These are phyloP conservation scores for Pascua guehoae DNA, from an alignment of 1,284 basidiomycete genomes.

Conservation along the genomic window DNA sequence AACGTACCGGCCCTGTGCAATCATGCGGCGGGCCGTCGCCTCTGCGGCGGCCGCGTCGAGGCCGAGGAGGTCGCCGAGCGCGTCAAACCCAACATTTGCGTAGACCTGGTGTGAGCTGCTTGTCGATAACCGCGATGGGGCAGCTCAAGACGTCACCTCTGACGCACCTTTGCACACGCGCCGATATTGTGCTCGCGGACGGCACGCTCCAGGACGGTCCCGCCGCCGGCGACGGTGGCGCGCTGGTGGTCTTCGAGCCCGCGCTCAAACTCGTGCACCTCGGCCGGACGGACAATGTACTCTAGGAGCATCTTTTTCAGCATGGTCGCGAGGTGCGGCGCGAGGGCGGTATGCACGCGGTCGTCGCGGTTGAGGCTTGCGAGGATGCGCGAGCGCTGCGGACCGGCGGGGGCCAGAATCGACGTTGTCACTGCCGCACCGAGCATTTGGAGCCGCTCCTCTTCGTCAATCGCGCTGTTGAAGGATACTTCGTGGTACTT, in stretches of 20 bases:
- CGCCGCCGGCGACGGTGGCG: slow-evolving; percentile 71
- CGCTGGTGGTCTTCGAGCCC: slow-evolving; percentile 88
- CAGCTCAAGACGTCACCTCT: too few species aligned
- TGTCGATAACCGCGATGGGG: not conserved
- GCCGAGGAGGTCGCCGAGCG: slow-evolving; percentile 77
- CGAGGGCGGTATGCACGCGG: slow-evolving; percentile 64
- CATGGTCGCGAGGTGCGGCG: slow-evolving; percentile 62
- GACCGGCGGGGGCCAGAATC: slow-evolving; percentile 94
- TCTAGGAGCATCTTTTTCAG: slow-evolving; percentile 96
- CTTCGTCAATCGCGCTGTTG: slow-evolving; percentile 80
- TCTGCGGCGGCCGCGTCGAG: slow-evolving; percentile 83
- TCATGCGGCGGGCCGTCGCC: slow-evolving; percentile 87
- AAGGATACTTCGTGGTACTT: slow-evolving; percentile 92
- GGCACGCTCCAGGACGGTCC: slow-evolving; percentile 93
- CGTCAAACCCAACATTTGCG: slow-evolving; percentile 88
- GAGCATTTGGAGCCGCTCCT: slow-evolving; percentile 81
- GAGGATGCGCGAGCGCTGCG: slow-evolving; percentile 85
- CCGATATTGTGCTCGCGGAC: slow-evolving; percentile 98
- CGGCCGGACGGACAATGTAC: slow-evolving; percentile 83
- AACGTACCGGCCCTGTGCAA: slow-evolving; percentile 74
- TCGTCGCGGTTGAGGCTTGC: slow-evolving; percentile 92
- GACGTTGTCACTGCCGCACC: slow-evolving; percentile 89
- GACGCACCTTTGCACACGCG: slow-evolving; percentile 70
- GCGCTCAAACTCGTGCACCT: slow-evolving; percentile 84
- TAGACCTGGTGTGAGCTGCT: slow-evolving; percentile 58